Evolutionary conservation across 768 basidiomycete species (phyloP).

Genomic region (Suillus variegatus): DNA sequence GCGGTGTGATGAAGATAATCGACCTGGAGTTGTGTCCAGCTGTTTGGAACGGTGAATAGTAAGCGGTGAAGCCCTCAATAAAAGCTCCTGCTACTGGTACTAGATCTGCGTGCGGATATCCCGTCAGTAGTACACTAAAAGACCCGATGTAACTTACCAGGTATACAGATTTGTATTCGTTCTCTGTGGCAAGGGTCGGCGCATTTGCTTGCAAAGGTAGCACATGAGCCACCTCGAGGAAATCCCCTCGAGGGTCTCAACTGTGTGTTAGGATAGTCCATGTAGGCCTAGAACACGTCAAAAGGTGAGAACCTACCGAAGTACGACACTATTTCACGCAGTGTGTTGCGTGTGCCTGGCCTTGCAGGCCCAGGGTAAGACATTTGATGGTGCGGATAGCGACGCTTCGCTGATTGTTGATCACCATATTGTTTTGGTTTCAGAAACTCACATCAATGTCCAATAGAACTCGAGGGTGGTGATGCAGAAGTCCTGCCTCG

Average conservation of each 20-base stretch:
- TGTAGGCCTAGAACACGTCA: too few relatives aligned
- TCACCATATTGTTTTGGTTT: neutral
- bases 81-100: neutral
- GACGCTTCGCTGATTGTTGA: neutral
- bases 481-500: neutral
- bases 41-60: neutral
- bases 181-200: neutral
- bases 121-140: neutral
- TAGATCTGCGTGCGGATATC: neutral
- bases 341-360: too few relatives aligned
- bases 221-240: neutral
- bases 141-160: neutral
- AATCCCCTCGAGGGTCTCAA: neutral
- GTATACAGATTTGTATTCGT: neutral
- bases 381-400: too few relatives aligned
- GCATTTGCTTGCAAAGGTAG: neutral
- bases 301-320: too few relatives aligned
- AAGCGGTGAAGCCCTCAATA: neutral
- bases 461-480: neutral
- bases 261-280: too few relatives aligned
- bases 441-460: neutral
- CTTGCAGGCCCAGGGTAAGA: too few relatives aligned
- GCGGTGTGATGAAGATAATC: neutral
- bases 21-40: neutral
- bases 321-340: too few relatives aligned